Conservation (phyloP, 306 rosid genomes). For the Dalbergia oliveri region DNA sequence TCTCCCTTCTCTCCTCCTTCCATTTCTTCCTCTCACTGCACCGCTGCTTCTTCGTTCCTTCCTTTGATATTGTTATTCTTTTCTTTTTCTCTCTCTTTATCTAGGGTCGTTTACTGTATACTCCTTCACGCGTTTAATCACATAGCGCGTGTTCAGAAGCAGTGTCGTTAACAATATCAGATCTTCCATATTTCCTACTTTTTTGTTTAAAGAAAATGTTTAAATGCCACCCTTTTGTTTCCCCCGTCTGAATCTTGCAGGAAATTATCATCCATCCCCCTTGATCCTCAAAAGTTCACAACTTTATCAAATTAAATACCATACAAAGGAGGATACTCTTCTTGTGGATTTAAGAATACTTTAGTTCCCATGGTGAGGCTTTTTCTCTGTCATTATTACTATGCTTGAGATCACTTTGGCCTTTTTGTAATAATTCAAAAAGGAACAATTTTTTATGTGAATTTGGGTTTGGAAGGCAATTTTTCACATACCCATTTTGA, state of each 20-base stretch:
- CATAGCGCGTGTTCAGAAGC: background rate
- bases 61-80: too few species aligned
- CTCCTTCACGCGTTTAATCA: background rate
- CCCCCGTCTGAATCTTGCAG: background rate
- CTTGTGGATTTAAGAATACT: background rate
- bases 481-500: background rate
- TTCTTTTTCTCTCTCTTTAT: too few species aligned
- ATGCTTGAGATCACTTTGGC: background rate
- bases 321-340: background rate
- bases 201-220: too few species aligned
- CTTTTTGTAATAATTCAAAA: background rate
- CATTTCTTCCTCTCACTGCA: background rate
- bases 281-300: slow-evolving; percentile 16
- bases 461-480: background rate
- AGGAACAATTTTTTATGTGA: background rate
- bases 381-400: background rate
- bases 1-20: background rate
- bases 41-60: background rate
- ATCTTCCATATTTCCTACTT: background rate
- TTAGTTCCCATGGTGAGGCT: slow-evolving; percentile 6
- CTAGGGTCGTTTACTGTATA: background rate
- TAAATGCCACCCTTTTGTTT: slow-evolving; percentile 16
- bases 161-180: too few species aligned
- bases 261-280: background rate
- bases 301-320: background rate